A percentile compares a stretch with the other conserved stretches of the same genome.
These are phyloP conservation scores for Volvox carteri DNA, from an alignment of 163 green algal genomes.

Conservation along the genomic window DNA sequence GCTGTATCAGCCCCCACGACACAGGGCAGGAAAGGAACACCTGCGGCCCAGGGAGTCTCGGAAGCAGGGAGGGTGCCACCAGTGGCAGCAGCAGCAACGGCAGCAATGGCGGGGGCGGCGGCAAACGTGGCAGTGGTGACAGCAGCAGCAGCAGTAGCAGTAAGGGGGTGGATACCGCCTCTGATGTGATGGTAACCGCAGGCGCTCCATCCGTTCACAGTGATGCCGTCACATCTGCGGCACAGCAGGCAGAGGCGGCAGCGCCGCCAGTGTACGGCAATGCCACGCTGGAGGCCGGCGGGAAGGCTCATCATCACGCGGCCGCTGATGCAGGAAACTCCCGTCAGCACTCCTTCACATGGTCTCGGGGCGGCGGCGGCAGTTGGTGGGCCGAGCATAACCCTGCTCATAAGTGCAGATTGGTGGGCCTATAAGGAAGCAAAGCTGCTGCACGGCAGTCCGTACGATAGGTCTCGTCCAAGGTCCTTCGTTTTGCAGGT, in stretches of 20 bases:
- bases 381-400: constrained; percentile 40
- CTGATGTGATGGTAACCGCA: neutral
- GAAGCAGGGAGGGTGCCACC: neutral
- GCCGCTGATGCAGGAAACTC: too few species aligned
- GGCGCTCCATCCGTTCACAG: neutral
- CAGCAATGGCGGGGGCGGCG: neutral
- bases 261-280: neutral
- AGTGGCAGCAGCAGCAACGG: neutral
- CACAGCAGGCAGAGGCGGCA: neutral
- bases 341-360: too few species aligned
- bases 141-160: neutral
- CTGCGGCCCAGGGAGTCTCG: neutral
- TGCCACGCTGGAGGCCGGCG: neutral
- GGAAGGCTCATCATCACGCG: neutral
- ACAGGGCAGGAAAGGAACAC: neutral
- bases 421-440: constrained; percentile 49
- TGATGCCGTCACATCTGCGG: neutral
- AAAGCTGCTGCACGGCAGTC: neutral
- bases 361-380: too few species aligned
- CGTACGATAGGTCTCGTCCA: constrained; percentile 4
- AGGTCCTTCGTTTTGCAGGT: constrained; percentile 66
- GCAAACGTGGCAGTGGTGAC: neutral
- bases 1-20: neutral
- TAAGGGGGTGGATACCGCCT: neutral
- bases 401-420: constrained; percentile 55